Evolutionary conservation across 495 filamentous ascomycete species (phyloP).

Genomic region (Tuber magnatum): DNA sequence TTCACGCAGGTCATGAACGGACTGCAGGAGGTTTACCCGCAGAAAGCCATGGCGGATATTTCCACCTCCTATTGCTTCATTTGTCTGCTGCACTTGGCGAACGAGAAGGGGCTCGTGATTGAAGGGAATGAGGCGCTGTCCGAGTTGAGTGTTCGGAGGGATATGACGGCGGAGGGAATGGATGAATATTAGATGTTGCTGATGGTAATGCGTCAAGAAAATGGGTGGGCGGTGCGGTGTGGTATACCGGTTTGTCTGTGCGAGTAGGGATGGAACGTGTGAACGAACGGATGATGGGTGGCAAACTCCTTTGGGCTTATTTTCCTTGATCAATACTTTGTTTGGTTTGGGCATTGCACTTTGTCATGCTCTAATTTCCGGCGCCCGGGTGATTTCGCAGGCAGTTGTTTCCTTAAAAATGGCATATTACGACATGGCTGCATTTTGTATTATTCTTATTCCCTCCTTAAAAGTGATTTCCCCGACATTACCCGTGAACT

Average conservation of each 20-base stretch:
- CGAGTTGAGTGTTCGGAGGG: conserved; percentile 54
- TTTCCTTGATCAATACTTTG: not conserved
- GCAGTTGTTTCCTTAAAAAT: not conserved
- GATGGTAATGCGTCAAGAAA: not conserved
- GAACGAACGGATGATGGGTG: not conserved
- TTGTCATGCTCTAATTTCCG: not conserved
- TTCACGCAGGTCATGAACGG: conserved; percentile 89
- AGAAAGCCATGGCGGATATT: conserved; percentile 80
- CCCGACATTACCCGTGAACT: not conserved
- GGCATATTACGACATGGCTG: not conserved
- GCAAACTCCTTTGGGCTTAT: not conserved
- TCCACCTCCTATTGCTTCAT: conserved; percentile 97
- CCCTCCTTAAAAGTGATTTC: not conserved
- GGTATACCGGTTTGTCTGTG: not conserved
- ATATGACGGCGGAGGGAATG: conserved; percentile 48
- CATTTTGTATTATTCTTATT: not conserved
- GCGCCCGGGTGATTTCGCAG: not conserved
- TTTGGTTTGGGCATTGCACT: not conserved
- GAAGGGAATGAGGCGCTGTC: conserved; percentile 52
- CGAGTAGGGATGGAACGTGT: not conserved
- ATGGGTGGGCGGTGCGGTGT: not conserved
- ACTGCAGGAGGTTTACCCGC: conserved; percentile 76
- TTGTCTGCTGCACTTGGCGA: conserved; percentile 87
- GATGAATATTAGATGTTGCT: conserved; percentile 40
- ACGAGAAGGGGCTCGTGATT: conserved; percentile 85